Evolutionary conservation across 768 basidiomycete genomes (phyloP), one percentile per base, ranked within the genome.

Genomic region (Pholiota conissans): DNA sequence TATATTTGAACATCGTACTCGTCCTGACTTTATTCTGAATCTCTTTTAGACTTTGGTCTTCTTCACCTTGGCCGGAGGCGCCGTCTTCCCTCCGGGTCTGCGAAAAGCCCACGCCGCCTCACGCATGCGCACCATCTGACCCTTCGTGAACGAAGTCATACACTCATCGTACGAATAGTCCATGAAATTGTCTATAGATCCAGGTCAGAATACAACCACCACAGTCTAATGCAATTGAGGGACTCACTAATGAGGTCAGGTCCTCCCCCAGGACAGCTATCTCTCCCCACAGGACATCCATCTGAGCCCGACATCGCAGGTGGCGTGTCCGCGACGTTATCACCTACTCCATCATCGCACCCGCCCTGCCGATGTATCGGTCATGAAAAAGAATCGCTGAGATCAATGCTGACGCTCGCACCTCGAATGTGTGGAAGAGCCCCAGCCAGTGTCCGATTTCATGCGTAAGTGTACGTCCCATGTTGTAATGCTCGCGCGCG

Each of bases 371-470:
- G 6, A 1, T 11, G 6, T 22, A 45, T 8, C 30, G 7, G 7
- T 6, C 6, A 32, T 32, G 7, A 32, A 13, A 32, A 32, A 3
- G 24, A 24, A 45, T 7, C 5, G 13, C 7, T 24, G 18, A 45
- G 22, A 45, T 22, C 24, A 45, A 45, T 24, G 18, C 18, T 16
- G 37, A 39, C 8, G 16, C 8, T 9, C 37, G 18, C 18, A 45
- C 42, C 42, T 45, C 42, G 69, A 81, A 82, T 28, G 79, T 80
- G 63, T 82, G 80, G 57, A 76, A 76, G 2, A 80, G 70, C 18
- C 80, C 79, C 45, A 79, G 63, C 79, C 80, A 83, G 63, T 81
- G 80, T 3, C 81, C 77, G 8, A 73, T 72, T 63, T 83, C 81
- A 63, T 82, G 81, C 11, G 74, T 75, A n/a, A 79, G 61, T 18